Base-by-base conservation (phyloP, 306 rosid species). In the Rosa multiflora region DNA sequence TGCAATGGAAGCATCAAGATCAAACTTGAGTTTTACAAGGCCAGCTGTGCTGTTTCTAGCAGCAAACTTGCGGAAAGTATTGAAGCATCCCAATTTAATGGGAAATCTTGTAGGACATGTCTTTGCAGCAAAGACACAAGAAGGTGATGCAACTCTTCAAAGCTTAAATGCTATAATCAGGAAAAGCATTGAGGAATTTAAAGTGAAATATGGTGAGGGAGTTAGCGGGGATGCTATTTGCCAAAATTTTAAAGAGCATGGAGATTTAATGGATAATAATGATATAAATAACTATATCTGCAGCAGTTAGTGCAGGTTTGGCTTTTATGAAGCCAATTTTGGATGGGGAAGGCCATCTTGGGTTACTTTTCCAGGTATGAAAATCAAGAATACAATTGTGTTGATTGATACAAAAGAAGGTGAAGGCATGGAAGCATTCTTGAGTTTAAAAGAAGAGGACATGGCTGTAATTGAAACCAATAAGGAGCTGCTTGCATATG, bases 31-130 rank as follows among this genome's bases (percentile, higher is more conserved):
- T 29, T 29, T 29, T 29, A 29, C 14, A 13, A 48, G 13, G 52
- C 52, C 52, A 48, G 6, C 14, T 2, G 2, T 48, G 14, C 14
- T 10, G 52, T 48, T 13, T 48, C 52, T 9, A 11, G 14, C 14
- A 13, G 52, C 3, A 13, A 48, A 48, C 14, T 11, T 48, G 52
- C 17, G 88, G 6, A 77, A 43, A 1, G 82, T 84, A 80, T 46
- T 79, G 4, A 63, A 72, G 74, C 82, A 9, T 62, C 83, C 3
- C 23, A 76, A 47, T 56, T 86, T 48, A 4, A 62, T 80, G 56
- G 93, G 91, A 3, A 86, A 89, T 72, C 78, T 87, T 53, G 47
- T 83, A 40, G 43, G 5, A 40, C 6, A 73, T 87, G 73, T 7
- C 2, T 82, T 68, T 42, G 35, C 71, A 1, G 81, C 85, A 0